Base-by-base conservation (phyloP, 2,329 filamentous ascomycete genomes). In the Penicillium verrucosum region DNA sequence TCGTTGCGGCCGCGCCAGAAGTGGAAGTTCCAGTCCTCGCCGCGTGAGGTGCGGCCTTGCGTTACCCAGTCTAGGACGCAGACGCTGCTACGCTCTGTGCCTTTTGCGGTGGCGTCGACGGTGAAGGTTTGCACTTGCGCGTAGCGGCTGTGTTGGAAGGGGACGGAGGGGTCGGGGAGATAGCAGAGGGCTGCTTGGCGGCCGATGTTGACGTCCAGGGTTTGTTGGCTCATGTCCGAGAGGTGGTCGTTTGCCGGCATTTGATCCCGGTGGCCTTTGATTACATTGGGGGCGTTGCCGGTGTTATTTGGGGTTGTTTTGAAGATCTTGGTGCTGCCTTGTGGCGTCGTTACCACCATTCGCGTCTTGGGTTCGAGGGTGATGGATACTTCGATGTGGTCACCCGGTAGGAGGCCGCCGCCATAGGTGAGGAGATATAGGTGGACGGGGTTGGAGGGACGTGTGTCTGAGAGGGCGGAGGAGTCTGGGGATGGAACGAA, bases 21-120 rank as follows among this genome's bases (percentile, higher is more conserved):
- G 55, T 82, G 78, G 59, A 97, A 86, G 64, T 87, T 87, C 94
- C 94, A 99, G 61, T 90, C 82, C 75, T 99, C 94, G 25, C 92
- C 92, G 45, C 89, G 84, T 5, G 94, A 92, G 5, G 82, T 85
- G 18, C 94, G 85, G 8, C 94, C 94, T 68, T 93, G 89, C 2
- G 87, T 95, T 7, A 97, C 92, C 94, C 94, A 99, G 73, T 99
- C 94, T 44, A 96, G 78, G 2, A 96, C 81, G 69, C 92, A 95
- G 14, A 97, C 76, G 40, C 88, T 65, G 80, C 84, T 73, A 10
- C 72, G 65, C 34, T 69, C 51, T 76, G 54, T 62, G 58, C 62
- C 66, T 54, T 60, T 68, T 6, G 78, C 75, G 8, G 69, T 73
- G 55, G 67, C 73, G 48, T 78, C 78, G 49, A 88, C 74, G 36